Evolutionary conservation across 1,139 yeast species (phyloP), one percentile per base, ranked within the genome.

Genomic region (Schizosaccharomyces versatilis): DNA sequence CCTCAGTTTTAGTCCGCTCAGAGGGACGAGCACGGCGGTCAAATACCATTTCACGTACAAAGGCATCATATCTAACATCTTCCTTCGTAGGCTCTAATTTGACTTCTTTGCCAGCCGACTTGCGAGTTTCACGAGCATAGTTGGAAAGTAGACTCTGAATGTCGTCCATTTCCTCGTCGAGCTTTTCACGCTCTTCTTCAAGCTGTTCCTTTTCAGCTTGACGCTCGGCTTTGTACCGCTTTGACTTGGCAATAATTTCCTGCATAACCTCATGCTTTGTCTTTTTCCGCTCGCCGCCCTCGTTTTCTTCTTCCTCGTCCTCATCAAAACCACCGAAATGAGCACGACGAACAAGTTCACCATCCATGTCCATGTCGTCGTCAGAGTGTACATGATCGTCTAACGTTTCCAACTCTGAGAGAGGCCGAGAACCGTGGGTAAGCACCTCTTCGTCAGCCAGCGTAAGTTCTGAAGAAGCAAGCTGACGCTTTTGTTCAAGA

Each of bases 191-290:
- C 36, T 79, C 74, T 51, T 78, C 81, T 62, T 79, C 81, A 47
- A 82, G 76, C 63, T 80, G 76, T 55, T 79, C 80, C 62, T 83
- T 84, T 53, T 79, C 77, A 64, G 75, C 71, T 68, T 93, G 97
- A 64, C 98, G 78, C 68, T 86, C 94, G 54, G 80, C 81, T 65
- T 86, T 90, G 68, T 88, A 78, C 66, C 79, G 78, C 66, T 93
- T 93, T 9, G 96, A 85, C 68, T 93, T 93, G 48, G 96, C 95
- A 60, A 93, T 90, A 56, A 93, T 78, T 67, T 93, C 99, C 63
- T 84, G 80, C 98, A 93, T 90, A 47, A 93, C 94, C 67, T 93
- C 98, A 51, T 85, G 84, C 65, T 90, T 88, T 38, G 90, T 77
- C 69, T 86, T 93, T 66, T 82, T 84, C 58, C 79, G 76, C 38